phyloP scores from a whole-genome alignment of 2,329 filamentous ascomycete species.

The Cladosporium oxysporum region DNA sequence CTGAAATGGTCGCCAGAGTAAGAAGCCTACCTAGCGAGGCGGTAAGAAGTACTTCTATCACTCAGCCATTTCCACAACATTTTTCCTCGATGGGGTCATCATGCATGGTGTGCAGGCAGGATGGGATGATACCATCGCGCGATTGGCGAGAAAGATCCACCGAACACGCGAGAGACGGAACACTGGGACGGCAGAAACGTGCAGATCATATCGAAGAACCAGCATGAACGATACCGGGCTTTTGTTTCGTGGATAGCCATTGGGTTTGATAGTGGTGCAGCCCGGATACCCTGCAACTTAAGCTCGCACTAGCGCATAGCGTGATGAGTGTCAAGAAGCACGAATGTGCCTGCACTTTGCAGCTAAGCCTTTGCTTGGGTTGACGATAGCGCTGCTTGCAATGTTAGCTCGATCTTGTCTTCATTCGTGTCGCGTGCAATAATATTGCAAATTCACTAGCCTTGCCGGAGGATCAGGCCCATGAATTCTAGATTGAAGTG shows the following conservation, averaged over 20 bases:
- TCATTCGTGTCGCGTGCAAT: not conserved
- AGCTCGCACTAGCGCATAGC: conserved; percentile 8
- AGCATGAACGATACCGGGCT: not conserved
- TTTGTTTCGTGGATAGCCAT: not conserved
- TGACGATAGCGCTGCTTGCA: not conserved
- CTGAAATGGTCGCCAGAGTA: not conserved
- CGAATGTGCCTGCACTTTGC: not conserved
- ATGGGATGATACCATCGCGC: conserved; percentile 8
- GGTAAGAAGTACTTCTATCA: not conserved
- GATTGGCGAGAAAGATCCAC: conserved; percentile 1
- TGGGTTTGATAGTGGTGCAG: not conserved
- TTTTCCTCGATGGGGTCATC: not conserved
- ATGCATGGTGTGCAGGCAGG: conserved; percentile 2
- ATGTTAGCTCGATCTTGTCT: not conserved
- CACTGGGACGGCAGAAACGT: not conserved
- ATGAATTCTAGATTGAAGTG: not conserved
- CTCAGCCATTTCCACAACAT: not conserved
- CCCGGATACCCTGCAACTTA: not conserved
- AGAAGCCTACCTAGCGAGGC: not conserved
- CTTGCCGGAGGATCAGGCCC: no score
- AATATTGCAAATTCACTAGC: not conserved
- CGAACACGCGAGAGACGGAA: not conserved
- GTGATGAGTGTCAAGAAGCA: conserved; percentile 9
- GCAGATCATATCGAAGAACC: not conserved
- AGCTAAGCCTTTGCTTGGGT: not conserved